These are phyloP conservation scores for Ceratobasidium sp. DNA, from an alignment of 1,284 basidiomycete genomes.

Conservation along the genomic window DNA sequence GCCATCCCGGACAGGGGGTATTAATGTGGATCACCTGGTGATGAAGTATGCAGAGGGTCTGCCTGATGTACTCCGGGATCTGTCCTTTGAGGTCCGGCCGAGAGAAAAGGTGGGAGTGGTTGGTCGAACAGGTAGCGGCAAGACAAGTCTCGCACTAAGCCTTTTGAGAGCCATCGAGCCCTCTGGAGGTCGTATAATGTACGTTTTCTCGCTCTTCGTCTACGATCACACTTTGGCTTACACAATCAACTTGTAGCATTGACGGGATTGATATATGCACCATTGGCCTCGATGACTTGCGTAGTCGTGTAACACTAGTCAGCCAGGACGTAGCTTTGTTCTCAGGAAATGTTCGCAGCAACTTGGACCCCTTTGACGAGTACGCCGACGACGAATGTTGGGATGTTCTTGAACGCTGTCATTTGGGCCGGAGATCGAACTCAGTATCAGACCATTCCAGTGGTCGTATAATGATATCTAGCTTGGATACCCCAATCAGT, in stretches of 20 bases:
- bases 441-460: conserved; percentile 35
- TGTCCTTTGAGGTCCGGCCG: conserved; percentile 73
- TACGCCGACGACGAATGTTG: conserved; percentile 68
- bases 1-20: conserved; percentile 67
- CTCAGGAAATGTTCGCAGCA: conserved; percentile 81
- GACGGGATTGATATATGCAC: conserved; percentile 83
- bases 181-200: conserved; percentile 71
- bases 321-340: conserved; percentile 86
- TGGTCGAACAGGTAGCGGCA: conserved; percentile 53
- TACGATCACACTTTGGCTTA: background rate
- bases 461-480: conserved; percentile 45
- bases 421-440: conserved; percentile 50
- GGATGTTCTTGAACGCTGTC: conserved; percentile 69
- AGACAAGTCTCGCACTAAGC: conserved; percentile 76
- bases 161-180: conserved; percentile 84
- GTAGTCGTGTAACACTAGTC: conserved; percentile 72
- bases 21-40: conserved; percentile 61
- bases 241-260: conserved; percentile 50
- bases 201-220: conserved; percentile 43
- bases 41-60: conserved; percentile 78
- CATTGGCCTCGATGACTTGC: conserved; percentile 82
- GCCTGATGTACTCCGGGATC: conserved; percentile 69
- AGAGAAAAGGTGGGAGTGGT: conserved; percentile 81
- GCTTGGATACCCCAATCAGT: conserved; percentile 70
- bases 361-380: conserved; percentile 74